Conservation (phyloP, 2,329 filamentous ascomycete genomes). For the Aspergillus puulaauensis region DNA sequence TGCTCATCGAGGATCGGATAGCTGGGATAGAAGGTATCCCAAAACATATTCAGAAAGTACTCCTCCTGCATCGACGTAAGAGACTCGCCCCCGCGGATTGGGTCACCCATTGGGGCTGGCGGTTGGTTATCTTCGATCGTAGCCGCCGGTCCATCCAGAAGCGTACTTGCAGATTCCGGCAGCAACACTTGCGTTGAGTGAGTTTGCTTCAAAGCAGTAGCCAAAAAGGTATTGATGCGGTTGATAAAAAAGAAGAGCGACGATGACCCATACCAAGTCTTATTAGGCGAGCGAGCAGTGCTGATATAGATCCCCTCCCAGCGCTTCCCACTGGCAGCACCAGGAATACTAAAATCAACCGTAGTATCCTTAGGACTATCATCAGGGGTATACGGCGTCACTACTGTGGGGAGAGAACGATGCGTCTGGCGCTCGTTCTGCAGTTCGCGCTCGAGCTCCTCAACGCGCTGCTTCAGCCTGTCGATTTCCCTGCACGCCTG, state of each 20-base stretch:
- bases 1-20: constrained; percentile 21
- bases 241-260: constrained; percentile 49
- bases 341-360: constrained; percentile 8
- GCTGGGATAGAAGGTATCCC: constrained; percentile 20
- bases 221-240: constrained; percentile 42
- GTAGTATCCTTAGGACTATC: constrained; percentile 6
- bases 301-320: constrained; percentile 43
- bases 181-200: too few species aligned
- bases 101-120: too few species aligned
- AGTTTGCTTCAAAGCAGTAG: constrained; percentile 7
- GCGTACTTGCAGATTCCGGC: too few species aligned
- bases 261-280: constrained; percentile 46
- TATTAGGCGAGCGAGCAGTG: constrained; percentile 28
- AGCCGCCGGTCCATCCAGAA: too few species aligned
- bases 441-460: constrained; percentile 35
- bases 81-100: too few species aligned
- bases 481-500: constrained; percentile 22
- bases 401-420: background rate
- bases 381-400: background rate
- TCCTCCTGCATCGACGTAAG: constrained; percentile 18
- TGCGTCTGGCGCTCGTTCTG: constrained; percentile 14
- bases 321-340: constrained; percentile 19
- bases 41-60: constrained; percentile 20
- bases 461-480: constrained; percentile 34
- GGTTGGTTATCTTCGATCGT: too few species aligned